Percentiles rank a stretch among this genome's conserved stretches.
Conservation (phyloP, 768 basidiomycete species). For the Gautieria morchelliformis region DNA sequence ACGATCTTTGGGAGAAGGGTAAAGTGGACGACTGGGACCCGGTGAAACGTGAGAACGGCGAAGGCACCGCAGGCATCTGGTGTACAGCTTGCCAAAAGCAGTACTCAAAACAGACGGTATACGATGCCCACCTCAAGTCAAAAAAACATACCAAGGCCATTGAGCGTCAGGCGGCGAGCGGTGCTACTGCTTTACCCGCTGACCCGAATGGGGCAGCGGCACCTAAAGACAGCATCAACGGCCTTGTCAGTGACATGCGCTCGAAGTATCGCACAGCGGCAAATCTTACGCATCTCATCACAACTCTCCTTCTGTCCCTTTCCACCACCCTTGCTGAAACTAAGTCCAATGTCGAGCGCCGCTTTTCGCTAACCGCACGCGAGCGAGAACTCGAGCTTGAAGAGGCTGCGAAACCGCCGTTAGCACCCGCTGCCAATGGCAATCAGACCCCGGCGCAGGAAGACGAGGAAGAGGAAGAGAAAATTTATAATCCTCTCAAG, state of each 20-base stretch:
- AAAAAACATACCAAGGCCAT: conserved; percentile 93
- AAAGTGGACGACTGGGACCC: conserved; percentile 69
- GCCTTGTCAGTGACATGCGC: conserved; percentile 21
- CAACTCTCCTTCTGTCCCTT: conserved; percentile 57
- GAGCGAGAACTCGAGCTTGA: conserved; percentile 91
- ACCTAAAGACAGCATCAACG: conserved; percentile 9
- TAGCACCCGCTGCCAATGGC: conserved; percentile 35
- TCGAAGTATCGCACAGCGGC: conserved; percentile 58
- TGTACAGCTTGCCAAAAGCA: conserved; percentile 89
- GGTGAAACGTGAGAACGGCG: conserved; percentile 29
- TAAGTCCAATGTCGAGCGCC: conserved; percentile 91
- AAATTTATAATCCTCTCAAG: conserved; percentile 97
- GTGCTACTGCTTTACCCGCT: conserved; percentile 27
- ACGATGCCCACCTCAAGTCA: conserved; percentile 89
- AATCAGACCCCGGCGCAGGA: conserved; percentile 44
- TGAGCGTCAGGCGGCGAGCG: conserved; percentile 49
- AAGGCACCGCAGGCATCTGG: conserved; percentile 74
- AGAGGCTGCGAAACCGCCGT: conserved; percentile 51
- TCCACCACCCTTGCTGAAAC: conserved; percentile 72
- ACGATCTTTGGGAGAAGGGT: conserved; percentile 67
- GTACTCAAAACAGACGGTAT: conserved; percentile 96
- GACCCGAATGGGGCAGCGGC: conserved; percentile 45
- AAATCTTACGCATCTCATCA: conserved; percentile 58
- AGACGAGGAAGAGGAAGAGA: conserved; percentile 91
- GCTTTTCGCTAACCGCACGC: conserved; percentile 93